Percentiles rank a stretch among this genome's conserved stretches.
phyloP scores from a whole-genome alignment of 371 early-diverging fungal species.

The Mortierella polycephala region DNA sequence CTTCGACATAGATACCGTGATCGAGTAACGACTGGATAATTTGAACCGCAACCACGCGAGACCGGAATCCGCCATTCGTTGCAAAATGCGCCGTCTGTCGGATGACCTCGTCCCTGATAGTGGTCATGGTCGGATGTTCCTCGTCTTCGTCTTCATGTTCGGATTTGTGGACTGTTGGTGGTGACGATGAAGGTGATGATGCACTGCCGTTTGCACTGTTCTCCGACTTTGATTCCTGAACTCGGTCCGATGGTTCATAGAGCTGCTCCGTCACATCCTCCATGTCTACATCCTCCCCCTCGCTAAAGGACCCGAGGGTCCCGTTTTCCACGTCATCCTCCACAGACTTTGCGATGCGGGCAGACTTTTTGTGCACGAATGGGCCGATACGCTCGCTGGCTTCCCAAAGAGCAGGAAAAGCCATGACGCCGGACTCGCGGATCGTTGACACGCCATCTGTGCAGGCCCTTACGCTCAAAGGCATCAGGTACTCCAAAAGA shows the following conservation, averaged over 20 bases:
- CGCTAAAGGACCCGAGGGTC: conserved; percentile 11
- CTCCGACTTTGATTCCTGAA: background rate
- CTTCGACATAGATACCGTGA: conserved; percentile 19
- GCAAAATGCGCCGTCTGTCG: conserved; percentile 27
- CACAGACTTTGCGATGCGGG: background rate
- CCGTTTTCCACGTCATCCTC: conserved; percentile 2
- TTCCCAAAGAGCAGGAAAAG: conserved; percentile 54
- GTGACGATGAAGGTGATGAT: conserved; percentile 1
- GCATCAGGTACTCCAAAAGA: conserved; percentile 62
- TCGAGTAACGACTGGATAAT: conserved; percentile 37
- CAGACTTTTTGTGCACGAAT: background rate
- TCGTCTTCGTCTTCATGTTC: background rate
- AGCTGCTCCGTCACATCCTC: conserved; percentile 16
- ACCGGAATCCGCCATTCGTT: conserved; percentile 26
- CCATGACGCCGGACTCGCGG: conserved; percentile 62
- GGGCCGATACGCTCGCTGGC: conserved; percentile 21
- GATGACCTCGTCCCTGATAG: conserved; percentile 26
- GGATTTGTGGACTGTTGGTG: background rate
- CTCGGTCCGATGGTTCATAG: conserved; percentile 3
- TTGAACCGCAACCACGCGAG: conserved; percentile 39
- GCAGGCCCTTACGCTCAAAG: conserved; percentile 64
- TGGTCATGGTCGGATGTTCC: conserved; percentile 7
- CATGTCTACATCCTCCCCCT: conserved; percentile 18
- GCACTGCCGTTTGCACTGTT: background rate
- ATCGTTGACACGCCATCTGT: conserved; percentile 66